These are phyloP conservation scores for Leucocoprinus birnbaumii DNA, from an alignment of 768 basidiomycete genomes.

Conservation along the genomic window DNA sequence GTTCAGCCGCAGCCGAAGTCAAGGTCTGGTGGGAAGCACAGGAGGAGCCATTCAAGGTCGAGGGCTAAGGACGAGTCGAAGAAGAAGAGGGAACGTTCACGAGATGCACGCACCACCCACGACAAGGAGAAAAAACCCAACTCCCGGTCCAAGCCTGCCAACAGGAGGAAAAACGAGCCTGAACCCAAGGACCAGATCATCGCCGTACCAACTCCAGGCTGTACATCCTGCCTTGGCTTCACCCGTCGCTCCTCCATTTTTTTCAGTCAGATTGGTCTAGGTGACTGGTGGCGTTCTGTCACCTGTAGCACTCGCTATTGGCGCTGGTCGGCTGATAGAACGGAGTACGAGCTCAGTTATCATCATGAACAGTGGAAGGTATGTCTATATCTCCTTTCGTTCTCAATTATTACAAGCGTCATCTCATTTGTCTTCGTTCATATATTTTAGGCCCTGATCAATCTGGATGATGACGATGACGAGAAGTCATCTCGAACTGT, in stretches of 20 bases:
- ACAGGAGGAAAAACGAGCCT: neutral
- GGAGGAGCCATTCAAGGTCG: neutral
- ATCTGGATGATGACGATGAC: slow-evolving; percentile 20
- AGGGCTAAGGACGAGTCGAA: neutral
- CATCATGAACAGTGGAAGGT: slow-evolving; percentile 48
- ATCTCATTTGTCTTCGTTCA: slow-evolving; percentile 1
- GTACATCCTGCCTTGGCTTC: neutral
- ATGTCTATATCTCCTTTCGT: neutral
- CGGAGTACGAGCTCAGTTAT: slow-evolving; percentile 42
- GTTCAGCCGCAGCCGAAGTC: slow-evolving; percentile 4
- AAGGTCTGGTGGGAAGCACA: neutral
- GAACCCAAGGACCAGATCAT: neutral
- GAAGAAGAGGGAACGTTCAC: neutral
- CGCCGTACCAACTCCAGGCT: neutral
- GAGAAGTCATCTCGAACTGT: slow-evolving; percentile 3
- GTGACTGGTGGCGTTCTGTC: slow-evolving; percentile 9
- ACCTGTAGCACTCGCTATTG: slow-evolving; percentile 35
- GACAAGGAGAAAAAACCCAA: neutral
- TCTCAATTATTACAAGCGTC: neutral
- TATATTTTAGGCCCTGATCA: slow-evolving; percentile 14
- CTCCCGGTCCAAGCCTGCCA: neutral
- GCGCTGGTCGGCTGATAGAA: slow-evolving; percentile 40
- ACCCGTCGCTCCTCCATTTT: slow-evolving; percentile 1
- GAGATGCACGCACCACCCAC: neutral
- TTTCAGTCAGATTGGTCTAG: neutral